phyloP scores from a whole-genome alignment of 2,329 filamentous ascomycete genomes.

The Magnaporthales sp. region DNA sequence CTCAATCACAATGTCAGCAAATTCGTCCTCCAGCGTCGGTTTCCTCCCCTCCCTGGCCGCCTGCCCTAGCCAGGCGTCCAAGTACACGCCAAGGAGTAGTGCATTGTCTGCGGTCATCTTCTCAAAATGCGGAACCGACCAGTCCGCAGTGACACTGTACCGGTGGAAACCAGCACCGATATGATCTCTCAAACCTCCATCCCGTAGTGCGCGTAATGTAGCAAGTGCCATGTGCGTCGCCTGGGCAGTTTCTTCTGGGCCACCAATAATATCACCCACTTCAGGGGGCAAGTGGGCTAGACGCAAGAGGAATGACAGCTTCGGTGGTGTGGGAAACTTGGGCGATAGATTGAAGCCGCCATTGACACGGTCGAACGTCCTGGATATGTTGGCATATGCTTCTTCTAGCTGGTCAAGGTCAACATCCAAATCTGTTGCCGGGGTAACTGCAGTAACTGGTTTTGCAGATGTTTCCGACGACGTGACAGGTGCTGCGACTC shows the following conservation, averaged over 20 bases:
- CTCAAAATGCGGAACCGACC: constrained; percentile 93
- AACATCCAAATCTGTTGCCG: constrained; percentile 51
- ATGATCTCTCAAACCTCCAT: constrained; percentile 47
- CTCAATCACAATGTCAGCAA: constrained; percentile 71
- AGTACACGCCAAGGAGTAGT: constrained; percentile 72
- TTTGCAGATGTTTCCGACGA: neutral
- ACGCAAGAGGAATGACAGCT: constrained; percentile 72
- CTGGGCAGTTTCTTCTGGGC: constrained; percentile 62
- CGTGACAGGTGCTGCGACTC: constrained; percentile 5
- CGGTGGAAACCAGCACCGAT: constrained; percentile 52
- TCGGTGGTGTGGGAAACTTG: constrained; percentile 85
- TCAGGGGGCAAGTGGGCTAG: constrained; percentile 62
- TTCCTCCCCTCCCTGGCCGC: constrained; percentile 13
- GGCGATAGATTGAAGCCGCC: constrained; percentile 76
- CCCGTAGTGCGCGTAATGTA: constrained; percentile 66
- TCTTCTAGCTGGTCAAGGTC: constrained; percentile 90
- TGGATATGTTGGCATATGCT: constrained; percentile 70
- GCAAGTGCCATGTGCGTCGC: constrained; percentile 72
- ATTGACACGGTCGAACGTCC: constrained; percentile 68
- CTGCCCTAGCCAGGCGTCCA: constrained; percentile 70
- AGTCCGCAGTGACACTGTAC: constrained; percentile 85
- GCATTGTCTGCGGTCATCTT: constrained; percentile 95
- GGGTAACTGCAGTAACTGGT: neutral
- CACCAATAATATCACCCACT: constrained; percentile 85
- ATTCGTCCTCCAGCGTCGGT: constrained; percentile 46